Percentiles rank a stretch among this genome's conserved stretches.
Evolutionary conservation across 179 eudicot species (phyloP).

Genomic region (Heliamphora pulchella): DNA sequence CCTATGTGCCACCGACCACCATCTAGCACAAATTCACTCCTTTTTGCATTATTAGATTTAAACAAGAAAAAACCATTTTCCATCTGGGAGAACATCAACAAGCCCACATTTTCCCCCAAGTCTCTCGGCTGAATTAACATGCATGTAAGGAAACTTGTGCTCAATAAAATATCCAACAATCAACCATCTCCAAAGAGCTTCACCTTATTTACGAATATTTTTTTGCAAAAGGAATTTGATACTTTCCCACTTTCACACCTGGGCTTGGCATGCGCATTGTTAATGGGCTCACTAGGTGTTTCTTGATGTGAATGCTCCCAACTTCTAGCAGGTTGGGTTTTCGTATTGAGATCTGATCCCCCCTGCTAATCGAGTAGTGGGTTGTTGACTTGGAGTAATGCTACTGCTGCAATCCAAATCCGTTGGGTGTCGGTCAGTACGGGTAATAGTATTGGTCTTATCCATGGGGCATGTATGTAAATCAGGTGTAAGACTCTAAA

Average conservation of each 20-base stretch:
- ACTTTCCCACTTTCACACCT: background rate
- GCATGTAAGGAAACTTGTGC: slow-evolving; percentile 5
- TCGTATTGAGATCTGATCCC: background rate
- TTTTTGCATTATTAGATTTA: background rate
- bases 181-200: slow-evolving; percentile 9
- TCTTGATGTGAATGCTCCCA: background rate
- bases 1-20: background rate
- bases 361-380: too few relatives aligned
- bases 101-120: slow-evolving; percentile 7
- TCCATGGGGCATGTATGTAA: too few relatives aligned
- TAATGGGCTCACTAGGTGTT: background rate
- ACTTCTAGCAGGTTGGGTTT: slow-evolving; percentile 7
- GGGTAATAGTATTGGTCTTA: background rate
- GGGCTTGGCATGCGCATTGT: background rate
- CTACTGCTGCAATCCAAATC: background rate
- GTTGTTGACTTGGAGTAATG: too few relatives aligned
- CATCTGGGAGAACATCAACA: background rate
- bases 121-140: background rate
- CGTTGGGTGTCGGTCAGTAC: background rate
- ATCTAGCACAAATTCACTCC: background rate
- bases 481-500: background rate
- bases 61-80: slow-evolving; percentile 8
- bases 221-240: background rate
- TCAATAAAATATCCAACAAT: background rate
- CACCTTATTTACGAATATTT: slow-evolving; percentile 3